phyloP scores from a whole-genome alignment of 805 yeast genomes.

The Torulaspora microellipsoides region DNA sequence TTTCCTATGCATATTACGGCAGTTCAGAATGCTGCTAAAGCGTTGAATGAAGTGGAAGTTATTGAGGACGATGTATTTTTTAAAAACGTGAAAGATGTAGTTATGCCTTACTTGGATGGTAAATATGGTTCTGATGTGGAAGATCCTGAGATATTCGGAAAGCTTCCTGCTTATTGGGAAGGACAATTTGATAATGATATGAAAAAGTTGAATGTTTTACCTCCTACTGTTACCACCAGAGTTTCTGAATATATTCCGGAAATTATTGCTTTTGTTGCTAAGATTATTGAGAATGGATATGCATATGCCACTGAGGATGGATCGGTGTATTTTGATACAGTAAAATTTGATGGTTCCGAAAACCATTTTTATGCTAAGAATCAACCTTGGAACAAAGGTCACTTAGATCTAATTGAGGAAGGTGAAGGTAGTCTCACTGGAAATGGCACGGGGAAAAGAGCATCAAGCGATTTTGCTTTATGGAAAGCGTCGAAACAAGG shows the following conservation, averaged over 20 bases:
- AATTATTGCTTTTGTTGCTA: conserved; percentile 71
- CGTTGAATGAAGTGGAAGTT: conserved; percentile 15
- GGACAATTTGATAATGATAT: conserved; percentile 77
- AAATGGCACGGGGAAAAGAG: conserved; percentile 54
- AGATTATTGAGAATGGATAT: conserved; percentile 72
- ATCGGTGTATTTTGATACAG: conserved; percentile 93
- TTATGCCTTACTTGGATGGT: conserved; percentile 67
- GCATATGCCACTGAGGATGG: conserved; percentile 85
- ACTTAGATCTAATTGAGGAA: conserved; percentile 77
- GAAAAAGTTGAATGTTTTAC: conserved; percentile 75
- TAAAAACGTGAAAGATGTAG: conserved; percentile 59
- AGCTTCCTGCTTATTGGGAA: conserved; percentile 89
- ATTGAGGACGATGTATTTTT: conserved; percentile 41
- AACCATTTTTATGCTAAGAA: conserved; percentile 87
- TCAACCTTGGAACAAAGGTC: conserved; percentile 97
- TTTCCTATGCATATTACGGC: conserved; percentile 79
- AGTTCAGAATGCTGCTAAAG: conserved; percentile 47
- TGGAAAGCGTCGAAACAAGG: conserved; percentile 98
- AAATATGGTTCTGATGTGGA: conserved; percentile 70
- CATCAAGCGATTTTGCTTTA: conserved; percentile 84
- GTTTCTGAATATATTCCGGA: conserved; percentile 96
- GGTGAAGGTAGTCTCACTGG: conserved; percentile 84
- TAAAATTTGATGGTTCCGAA: conserved; percentile 63
- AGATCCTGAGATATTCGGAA: conserved; percentile 78
- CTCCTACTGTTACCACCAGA: conserved; percentile 83